phyloP scores from a whole-genome alignment of 306 rosid species.

The Acmispon strigosus region DNA sequence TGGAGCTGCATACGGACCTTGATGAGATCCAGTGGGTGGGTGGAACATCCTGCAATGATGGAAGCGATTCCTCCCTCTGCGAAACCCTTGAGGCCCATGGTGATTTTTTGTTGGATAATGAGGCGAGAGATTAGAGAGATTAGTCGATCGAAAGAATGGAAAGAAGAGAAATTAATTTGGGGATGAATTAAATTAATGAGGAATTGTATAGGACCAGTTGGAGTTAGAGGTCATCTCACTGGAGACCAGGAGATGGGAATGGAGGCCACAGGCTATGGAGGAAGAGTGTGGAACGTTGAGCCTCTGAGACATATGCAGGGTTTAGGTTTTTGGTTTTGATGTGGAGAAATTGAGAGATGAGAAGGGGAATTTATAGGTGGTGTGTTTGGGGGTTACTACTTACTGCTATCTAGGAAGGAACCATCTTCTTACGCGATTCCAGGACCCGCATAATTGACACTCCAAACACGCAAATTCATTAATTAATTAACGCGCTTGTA shows the following conservation, averaged over 20 bases:
- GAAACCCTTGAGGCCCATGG: slow-evolving; percentile 65
- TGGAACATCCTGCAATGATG: slow-evolving; percentile 62
- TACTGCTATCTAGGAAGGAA: neutral
- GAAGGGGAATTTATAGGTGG: slow-evolving; percentile 15
- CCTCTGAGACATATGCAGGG: slow-evolving; percentile 76
- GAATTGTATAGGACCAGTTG: slow-evolving; percentile 32
- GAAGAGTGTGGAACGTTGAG: slow-evolving; percentile 58
- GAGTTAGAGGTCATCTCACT: slow-evolving; percentile 72
- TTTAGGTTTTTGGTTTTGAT: neutral
- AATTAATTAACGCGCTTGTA: slow-evolving; percentile 7
- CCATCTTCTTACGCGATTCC: slow-evolving; percentile 11
- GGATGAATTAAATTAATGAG: neutral
- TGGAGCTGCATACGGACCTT: slow-evolving; percentile 91
- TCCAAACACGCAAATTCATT: neutral
- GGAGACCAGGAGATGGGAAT: slow-evolving; percentile 84
- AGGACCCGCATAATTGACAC: neutral
- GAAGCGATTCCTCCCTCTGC: slow-evolving; percentile 78
- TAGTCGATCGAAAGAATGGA: neutral
- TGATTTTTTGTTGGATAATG: neutral
- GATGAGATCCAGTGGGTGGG: slow-evolving; percentile 63
- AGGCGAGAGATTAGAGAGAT: no score
- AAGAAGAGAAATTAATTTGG: neutral
- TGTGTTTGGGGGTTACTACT: neutral
- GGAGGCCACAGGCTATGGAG: slow-evolving; percentile 61
- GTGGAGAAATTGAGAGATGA: neutral